Base-by-base conservation (phyloP, 1,139 yeast species). In the Debaryomyces sp. region DNA sequence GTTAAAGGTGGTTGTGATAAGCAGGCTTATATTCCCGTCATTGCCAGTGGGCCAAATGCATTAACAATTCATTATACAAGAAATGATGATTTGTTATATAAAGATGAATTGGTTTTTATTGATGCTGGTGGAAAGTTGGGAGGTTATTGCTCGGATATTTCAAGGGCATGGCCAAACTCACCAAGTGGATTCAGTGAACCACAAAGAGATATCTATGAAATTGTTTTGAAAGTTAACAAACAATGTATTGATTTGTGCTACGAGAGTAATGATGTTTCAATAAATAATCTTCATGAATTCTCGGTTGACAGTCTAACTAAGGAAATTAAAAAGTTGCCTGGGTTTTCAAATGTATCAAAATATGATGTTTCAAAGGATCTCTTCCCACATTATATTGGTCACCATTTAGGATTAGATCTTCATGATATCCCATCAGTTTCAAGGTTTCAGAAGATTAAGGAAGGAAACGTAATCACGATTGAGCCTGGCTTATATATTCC, bases 401-500 rank as follows among this genome's bases (percentile, higher is more conserved):
- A 95, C 64, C 94, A 94, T 61, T 73, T 95, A 43, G 99, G 99
- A 0, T 70, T 95, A 41, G 99, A 94, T 59, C 89, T 92, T 32
- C 98, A 92, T 67, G 98, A 92, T 63, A 78, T 86, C 24, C 90
- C 94, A 12, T 67, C 76, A 35, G 78, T 75, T 47, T 81, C 85
- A 27, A 77, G 84, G 61, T 77, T 64, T 57, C 78, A 75, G 43
- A 74, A 68, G 36, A 62, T 88, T 40, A 69, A 66, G 33, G 73
- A 69, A 26, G 89, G 89, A 3, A 90, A 87, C 58, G 97, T 94
- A 2, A 75, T 94, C 41, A 94, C 99, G 1, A 84, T 94, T 29
- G 99, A 94, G 63, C 99, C 99, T 0, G 99, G 99, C 23, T 78
- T 94, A 33, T 94, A 94, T 63, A 81, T 95, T 40, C 98, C 98